Evolutionary conservation across 2,329 filamentous ascomycete genomes (phyloP).

Genomic region (Penicillium sp.): DNA sequence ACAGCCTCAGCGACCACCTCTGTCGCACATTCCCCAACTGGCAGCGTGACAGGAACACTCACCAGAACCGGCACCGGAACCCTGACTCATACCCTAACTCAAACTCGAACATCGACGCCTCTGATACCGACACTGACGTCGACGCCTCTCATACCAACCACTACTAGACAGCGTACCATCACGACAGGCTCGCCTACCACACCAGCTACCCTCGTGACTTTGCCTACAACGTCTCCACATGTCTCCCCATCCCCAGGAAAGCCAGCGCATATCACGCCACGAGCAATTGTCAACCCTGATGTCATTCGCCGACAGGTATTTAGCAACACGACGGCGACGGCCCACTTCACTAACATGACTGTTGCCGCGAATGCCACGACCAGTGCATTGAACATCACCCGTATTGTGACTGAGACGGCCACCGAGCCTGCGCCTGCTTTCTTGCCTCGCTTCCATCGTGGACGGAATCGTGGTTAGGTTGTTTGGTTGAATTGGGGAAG

Average conservation of each 20-base stretch:
- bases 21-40: background rate
- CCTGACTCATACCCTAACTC: background rate
- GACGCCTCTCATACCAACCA: conserved; percentile 2
- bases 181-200: background rate
- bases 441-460: conserved; percentile 5
- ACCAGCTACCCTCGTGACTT: background rate
- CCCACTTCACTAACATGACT: conserved; percentile 1
- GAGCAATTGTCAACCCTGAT: background rate
- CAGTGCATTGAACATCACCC: background rate
- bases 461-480: background rate
- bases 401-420: background rate
- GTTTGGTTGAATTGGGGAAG: background rate
- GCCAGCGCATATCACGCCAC: background rate
- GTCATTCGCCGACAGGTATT: background rate
- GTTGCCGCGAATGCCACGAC: background rate
- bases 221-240: background rate
- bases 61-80: background rate
- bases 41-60: background rate
- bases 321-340: background rate
- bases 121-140: conserved; percentile 1
- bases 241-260: background rate
- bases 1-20: background rate
- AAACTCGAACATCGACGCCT: background rate
- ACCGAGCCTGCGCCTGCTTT: conserved; percentile 3
- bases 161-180: background rate